Evolutionary conservation across 2,329 filamentous ascomycete genomes (phyloP), one percentile per base, ranked within the genome.

Genomic region (Pseudohalonectria lignicola): DNA sequence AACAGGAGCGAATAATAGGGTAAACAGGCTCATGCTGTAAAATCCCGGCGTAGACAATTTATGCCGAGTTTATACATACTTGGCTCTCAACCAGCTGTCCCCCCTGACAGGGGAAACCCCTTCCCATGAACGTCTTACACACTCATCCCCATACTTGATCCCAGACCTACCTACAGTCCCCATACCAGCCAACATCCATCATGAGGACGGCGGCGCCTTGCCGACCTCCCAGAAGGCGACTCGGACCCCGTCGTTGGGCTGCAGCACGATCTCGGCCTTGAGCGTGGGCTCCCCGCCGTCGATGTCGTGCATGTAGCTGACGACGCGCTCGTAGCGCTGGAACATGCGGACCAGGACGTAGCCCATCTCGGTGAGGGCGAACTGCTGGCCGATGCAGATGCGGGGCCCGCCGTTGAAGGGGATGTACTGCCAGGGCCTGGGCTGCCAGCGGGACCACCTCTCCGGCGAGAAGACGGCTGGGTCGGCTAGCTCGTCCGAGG

Each of bases 381-480:
- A 90, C 56, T 90, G 82, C 66, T 90, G 82, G 2, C 82, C 82
- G 42, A 87, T 75, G 57, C 82, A 85, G 51, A 85, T 82, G 23
- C 82, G 64, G 31, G 82, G 78, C 1, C 81, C 82, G 10, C 79
- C 79, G 53, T 85, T 86, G 58, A 86, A 86, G 4, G 82, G 82
- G 31, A 86, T 69, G 53, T 82, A 86, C 44, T 79, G 71, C 75
- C 80, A 84, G 0, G 74, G 73, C 50, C 69, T 71, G 1, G 78
- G 79, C 51, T 76, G 71, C 70, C 75, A 75, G 46, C 57, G 26
- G 36, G 57, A 60, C 82, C 82, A 87, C 41, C 82, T 66, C 34
- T 85, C 80, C 1, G 82, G 82, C 42, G 64, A 66, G 59, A 77
- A 86, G 25, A 63, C 51, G 6, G 55, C 55, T 2, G 67, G 64